Evolutionary conservation across 352 stramenopile species (phyloP).

Genomic region (Pythium grandisporangium): DNA sequence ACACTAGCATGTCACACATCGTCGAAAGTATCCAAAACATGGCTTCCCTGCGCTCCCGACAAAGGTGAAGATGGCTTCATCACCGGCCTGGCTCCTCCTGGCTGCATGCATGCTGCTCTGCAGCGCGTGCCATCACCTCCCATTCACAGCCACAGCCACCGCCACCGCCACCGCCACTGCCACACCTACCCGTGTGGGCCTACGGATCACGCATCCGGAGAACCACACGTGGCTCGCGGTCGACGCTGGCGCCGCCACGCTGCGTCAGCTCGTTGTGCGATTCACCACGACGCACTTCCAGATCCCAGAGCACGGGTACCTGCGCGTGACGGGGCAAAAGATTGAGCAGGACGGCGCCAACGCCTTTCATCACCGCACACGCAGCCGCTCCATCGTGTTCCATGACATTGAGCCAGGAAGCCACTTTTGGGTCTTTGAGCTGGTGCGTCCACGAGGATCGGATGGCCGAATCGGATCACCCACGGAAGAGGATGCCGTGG

Average conservation of each 20-base stretch:
- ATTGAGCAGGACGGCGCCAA: constrained; percentile 15
- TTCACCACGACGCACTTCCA: not conserved
- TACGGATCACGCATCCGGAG: no score
- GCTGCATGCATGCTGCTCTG: no score
- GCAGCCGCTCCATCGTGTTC: constrained; percentile 3
- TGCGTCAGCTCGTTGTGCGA: not conserved
- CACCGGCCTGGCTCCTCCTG: no score
- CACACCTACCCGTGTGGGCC: no score
- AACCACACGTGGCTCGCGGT: not conserved
- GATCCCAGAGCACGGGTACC: not conserved
- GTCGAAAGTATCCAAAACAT: no score
- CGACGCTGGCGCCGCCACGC: not conserved
- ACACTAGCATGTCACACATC: no score
- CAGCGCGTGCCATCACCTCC: no score
- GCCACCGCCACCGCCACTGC: no score
- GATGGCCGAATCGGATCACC: not conserved
- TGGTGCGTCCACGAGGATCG: constrained; percentile 6
- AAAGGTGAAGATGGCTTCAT: no score
- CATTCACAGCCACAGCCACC: no score
- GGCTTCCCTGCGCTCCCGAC: no score
- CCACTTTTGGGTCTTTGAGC: constrained; percentile 34
- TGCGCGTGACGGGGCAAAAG: constrained; percentile 14
- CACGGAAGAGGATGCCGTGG: no score
- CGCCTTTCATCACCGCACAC: constrained; percentile 4
- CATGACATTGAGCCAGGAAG: constrained; percentile 23